Evolutionary conservation across 2,329 filamentous ascomycete species (phyloP).

Genomic region (Cladobotryum protrusum): DNA sequence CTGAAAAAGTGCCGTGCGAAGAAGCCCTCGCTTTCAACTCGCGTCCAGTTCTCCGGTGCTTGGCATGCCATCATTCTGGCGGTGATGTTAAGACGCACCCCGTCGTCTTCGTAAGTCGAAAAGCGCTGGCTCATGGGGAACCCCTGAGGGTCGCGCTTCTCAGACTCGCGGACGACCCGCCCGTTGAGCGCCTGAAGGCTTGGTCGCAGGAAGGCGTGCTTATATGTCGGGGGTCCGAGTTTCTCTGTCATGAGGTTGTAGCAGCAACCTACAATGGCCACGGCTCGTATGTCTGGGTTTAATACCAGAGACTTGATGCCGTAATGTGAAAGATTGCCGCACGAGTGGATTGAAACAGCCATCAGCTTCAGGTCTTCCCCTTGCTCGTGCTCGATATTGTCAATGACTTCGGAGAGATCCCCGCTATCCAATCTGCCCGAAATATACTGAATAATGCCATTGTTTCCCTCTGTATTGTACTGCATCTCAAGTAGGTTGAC

Average conservation of each 20-base stretch:
- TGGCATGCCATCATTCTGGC: slow-evolving; percentile 98
- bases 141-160: slow-evolving; percentile 76
- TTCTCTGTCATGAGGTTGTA: slow-evolving; percentile 95
- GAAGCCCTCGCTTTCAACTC: slow-evolving; percentile 73
- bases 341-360: slow-evolving; percentile 94
- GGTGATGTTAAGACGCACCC: slow-evolving; percentile 87
- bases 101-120: slow-evolving; percentile 49
- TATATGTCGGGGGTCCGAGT: slow-evolving; percentile 79
- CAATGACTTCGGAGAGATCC: slow-evolving; percentile 61
- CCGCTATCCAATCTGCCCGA: slow-evolving; percentile 68
- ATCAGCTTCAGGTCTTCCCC: slow-evolving; percentile 53
- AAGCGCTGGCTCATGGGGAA: slow-evolving; percentile 85
- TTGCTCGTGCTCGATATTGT: slow-evolving; percentile 40
- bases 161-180: slow-evolving; percentile 61
- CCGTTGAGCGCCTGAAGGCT: slow-evolving; percentile 60
- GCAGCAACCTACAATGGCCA: slow-evolving; percentile 95
- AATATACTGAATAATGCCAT: slow-evolving; percentile 70
- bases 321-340: slow-evolving; percentile 94
- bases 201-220: slow-evolving; percentile 70
- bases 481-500: slow-evolving; percentile 41
- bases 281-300: slow-evolving; percentile 78
- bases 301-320: slow-evolving; percentile 79
- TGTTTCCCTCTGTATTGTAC: slow-evolving; percentile 53
- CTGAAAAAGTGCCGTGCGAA: slow-evolving; percentile 93
- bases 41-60: slow-evolving; percentile 87